phyloP scores from a whole-genome alignment of 192 early-diverging fungal species.

The Mortierella hygrophila region DNA sequence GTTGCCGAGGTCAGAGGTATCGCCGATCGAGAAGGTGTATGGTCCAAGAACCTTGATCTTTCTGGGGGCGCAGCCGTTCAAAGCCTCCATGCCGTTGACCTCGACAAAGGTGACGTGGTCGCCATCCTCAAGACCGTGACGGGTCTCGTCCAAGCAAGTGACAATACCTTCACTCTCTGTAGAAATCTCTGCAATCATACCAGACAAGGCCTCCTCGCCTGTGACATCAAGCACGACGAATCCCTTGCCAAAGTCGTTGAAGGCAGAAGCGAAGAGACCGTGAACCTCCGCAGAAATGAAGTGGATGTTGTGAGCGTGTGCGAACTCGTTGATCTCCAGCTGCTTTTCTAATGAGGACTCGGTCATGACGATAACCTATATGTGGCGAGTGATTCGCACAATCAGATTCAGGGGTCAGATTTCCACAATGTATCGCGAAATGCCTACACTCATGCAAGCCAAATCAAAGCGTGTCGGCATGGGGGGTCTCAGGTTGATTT shows the following conservation, averaged over 20 bases:
- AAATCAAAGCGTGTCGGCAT: not conserved
- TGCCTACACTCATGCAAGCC: conserved; percentile 66
- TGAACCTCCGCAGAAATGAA: conserved; percentile 92
- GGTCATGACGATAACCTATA: conserved; percentile 89
- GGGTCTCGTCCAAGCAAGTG: conserved; percentile 95
- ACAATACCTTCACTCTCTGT: conserved; percentile 87
- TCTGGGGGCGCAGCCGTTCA: conserved; percentile 85
- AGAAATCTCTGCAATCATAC: conserved; percentile 91
- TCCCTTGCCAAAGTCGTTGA: conserved; percentile 96
- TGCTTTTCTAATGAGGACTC: conserved; percentile 82
- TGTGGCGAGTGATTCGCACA: not conserved
- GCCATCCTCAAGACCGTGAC: conserved; percentile 98
- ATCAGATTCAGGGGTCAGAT: conserved; percentile 1
- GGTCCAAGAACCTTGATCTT: conserved; percentile 92
- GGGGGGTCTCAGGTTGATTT: not conserved
- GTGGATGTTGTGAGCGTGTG: conserved; percentile 78
- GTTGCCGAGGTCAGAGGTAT: conserved; percentile 79
- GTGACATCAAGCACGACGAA: conserved; percentile 91
- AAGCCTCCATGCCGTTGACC: conserved; percentile 91
- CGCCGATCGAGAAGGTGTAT: conserved; percentile 97
- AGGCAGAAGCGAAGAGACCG: conserved; percentile 94
- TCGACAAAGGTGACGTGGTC: conserved; percentile 96
- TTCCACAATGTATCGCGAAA: conserved; percentile 68
- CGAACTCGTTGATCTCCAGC: conserved; percentile 87
- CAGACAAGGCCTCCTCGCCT: conserved; percentile 92